Conservation (phyloP, 257 asterid species). For the Penstemon barbatus region DNA sequence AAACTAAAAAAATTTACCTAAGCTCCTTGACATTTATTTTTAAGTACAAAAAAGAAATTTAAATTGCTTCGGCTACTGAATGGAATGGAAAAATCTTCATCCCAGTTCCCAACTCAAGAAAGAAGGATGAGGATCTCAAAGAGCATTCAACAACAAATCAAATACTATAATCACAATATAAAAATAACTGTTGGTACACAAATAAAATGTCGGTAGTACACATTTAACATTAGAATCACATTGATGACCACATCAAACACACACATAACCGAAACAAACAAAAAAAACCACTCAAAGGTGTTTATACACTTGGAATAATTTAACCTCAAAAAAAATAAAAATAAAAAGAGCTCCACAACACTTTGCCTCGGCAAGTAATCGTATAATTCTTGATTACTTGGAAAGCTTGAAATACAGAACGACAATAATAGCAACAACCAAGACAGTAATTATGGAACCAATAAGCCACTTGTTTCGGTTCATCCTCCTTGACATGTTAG, state of each 20-base stretch:
- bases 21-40: too few relatives aligned
- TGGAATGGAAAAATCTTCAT: too few relatives aligned
- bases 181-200: not conserved
- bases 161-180: not conserved
- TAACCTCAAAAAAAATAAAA: not conserved
- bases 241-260: slow-evolving; percentile 6
- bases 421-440: slow-evolving; percentile 48
- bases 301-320: slow-evolving; percentile 25
- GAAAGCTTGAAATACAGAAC: slow-evolving; percentile 63
- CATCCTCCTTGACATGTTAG: slow-evolving; percentile 69
- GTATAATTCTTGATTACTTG: slow-evolving; percentile 29
- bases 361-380: not conserved
- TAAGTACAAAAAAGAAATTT: too few relatives aligned
- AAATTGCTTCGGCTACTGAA: too few relatives aligned
- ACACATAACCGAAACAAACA: too few relatives aligned
- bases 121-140: too few relatives aligned
- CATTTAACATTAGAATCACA: slow-evolving; percentile 17
- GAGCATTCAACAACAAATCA: too few relatives aligned
- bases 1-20: too few relatives aligned
- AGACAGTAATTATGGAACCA: slow-evolving; percentile 46
- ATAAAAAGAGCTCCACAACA: slow-evolving; percentile 6
- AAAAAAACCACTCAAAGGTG: not conserved
- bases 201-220: not conserved
- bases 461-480: slow-evolving; percentile 69
- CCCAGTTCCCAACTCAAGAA: too few relatives aligned